These are phyloP conservation scores for Geotrichum cucujoidarum DNA, from an alignment of 1,139 yeast species.

Conservation along the genomic window DNA sequence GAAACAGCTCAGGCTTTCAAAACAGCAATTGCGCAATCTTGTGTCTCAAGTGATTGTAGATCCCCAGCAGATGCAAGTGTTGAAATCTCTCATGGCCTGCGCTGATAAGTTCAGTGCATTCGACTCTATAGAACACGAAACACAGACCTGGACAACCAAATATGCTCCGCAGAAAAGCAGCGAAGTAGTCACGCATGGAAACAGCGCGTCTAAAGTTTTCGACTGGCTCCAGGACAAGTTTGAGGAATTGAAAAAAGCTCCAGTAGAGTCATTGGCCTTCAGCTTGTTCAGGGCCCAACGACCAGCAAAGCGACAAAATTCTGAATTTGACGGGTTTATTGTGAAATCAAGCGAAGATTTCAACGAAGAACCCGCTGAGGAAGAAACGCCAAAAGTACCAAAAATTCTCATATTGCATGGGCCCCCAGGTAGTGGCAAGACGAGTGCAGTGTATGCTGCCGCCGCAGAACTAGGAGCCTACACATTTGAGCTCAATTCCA, in stretches of 20 bases:
- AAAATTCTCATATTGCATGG: slow-evolving; percentile 59
- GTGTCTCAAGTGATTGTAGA: slow-evolving; percentile 1
- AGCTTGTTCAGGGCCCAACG: slow-evolving; percentile 13
- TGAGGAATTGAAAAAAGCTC: slow-evolving; percentile 18
- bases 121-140: slow-evolving; percentile 1
- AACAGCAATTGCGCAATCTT: not conserved
- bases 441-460: slow-evolving; percentile 66
- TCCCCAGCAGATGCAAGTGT: not conserved
- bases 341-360: slow-evolving; percentile 33
- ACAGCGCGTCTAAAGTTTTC: slow-evolving; percentile 19
- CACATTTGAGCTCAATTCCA: slow-evolving; percentile 76
- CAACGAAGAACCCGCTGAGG: slow-evolving; percentile 21
- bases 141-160: slow-evolving; percentile 13
- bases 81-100: slow-evolving; percentile 5
- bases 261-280: not conserved
- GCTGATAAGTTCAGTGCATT: slow-evolving; percentile 8
- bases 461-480: slow-evolving; percentile 62
- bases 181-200: slow-evolving; percentile 21
- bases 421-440: slow-evolving; percentile 71
- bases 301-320: slow-evolving; percentile 27
- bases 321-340: slow-evolving; percentile 43
- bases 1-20: not conserved
- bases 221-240: slow-evolving; percentile 25
- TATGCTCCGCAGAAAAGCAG: slow-evolving; percentile 11
- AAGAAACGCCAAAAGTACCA: slow-evolving; percentile 18